A percentile compares a stretch with the other conserved stretches of the same genome.
Conservation (phyloP, 2,329 filamentous ascomycete species). For the Sclerotinia subarctica region DNA sequence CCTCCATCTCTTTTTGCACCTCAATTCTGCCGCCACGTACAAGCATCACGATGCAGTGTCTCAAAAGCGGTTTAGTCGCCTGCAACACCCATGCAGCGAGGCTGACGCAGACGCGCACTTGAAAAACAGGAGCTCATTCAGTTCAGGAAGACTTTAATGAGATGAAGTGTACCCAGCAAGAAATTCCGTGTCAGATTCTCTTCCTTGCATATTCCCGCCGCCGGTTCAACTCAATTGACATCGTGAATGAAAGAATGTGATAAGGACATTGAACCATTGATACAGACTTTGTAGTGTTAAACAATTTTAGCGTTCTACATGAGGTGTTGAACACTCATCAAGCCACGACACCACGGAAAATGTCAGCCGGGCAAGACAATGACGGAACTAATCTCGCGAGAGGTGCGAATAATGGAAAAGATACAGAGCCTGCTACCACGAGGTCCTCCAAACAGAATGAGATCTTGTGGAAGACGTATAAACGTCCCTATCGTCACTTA, state of each 20-base stretch:
- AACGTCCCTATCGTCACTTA: constrained; percentile 3
- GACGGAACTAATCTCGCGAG: not conserved
- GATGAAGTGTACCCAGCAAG: not conserved
- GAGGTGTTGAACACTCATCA: not conserved
- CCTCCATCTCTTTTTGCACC: not conserved
- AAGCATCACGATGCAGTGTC: constrained; percentile 5
- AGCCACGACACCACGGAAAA: not conserved
- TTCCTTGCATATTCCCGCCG: not conserved
- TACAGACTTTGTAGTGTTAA: not conserved
- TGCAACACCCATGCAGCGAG: not conserved
- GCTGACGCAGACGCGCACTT: not conserved
- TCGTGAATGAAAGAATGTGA: not conserved
- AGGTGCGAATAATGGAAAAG: not conserved
- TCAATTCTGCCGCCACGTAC: not conserved
- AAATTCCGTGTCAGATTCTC: not conserved
- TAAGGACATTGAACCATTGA: not conserved
- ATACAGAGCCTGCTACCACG: not conserved
- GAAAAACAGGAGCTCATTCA: not conserved
- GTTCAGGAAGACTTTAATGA: not conserved
- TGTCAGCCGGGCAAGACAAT: not conserved
- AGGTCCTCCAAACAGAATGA: not conserved
- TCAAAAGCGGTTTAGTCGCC: constrained; percentile 5
- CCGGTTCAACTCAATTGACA: not conserved
- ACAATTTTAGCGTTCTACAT: not conserved
- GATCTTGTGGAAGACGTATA: not conserved